A percentile compares a stretch with the other conserved stretches of the same genome.
phyloP scores from a whole-genome alignment of 1,139 yeast species.

The Zygoascus hellenicus region DNA sequence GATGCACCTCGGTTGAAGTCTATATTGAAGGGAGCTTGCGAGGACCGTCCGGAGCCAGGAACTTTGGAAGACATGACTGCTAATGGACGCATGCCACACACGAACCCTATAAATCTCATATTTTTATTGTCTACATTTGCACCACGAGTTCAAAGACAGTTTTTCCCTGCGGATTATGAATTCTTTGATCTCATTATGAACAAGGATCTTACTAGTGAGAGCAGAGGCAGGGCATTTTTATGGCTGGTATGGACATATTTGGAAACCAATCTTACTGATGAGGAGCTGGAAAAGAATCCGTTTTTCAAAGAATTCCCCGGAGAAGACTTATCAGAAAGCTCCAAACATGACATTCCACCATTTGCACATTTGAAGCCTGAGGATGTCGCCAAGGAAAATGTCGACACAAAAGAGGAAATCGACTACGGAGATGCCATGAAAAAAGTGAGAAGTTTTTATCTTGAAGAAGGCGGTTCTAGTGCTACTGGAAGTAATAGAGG shows the following conservation, averaged over 20 bases:
- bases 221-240: constrained; percentile 65
- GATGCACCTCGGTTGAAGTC: constrained; percentile 93
- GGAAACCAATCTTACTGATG: constrained; percentile 60
- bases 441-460: constrained; percentile 51
- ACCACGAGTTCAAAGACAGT: constrained; percentile 41
- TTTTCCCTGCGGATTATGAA: constrained; percentile 36
- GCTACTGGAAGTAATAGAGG: background rate
- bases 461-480: constrained; percentile 29
- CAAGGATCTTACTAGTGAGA: constrained; percentile 45
- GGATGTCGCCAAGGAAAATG: constrained; percentile 44
- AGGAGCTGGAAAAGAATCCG: constrained; percentile 54
- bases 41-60: constrained; percentile 48
- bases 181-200: constrained; percentile 66
- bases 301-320: constrained; percentile 43
- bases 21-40: constrained; percentile 74
- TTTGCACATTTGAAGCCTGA: constrained; percentile 40
- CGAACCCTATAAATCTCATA: constrained; percentile 64
- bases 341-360: constrained; percentile 40
- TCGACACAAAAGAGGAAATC: constrained; percentile 66
- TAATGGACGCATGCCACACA: constrained; percentile 40
- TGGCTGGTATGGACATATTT: constrained; percentile 80
- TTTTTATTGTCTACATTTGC: constrained; percentile 68
- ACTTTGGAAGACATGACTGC: constrained; percentile 44
- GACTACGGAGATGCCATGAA: constrained; percentile 69
- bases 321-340: constrained; percentile 20